Base-by-base conservation (phyloP, 2,329 filamentous ascomycete species). In the Nothopassalora personata region DNA sequence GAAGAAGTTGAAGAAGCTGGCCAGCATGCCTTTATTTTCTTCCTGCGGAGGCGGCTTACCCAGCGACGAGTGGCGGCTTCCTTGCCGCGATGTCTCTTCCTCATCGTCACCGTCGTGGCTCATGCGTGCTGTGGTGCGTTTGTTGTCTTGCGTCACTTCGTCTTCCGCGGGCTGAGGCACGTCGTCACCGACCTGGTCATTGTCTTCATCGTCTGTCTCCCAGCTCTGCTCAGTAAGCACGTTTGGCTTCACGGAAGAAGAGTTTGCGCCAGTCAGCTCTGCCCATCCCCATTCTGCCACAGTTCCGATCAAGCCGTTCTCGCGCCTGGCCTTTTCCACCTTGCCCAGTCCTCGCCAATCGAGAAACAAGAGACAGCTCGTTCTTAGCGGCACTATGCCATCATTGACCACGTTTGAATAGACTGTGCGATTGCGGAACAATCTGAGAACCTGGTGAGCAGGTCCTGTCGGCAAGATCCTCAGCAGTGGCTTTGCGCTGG, bases 381-480 rank as follows among this genome's bases (percentile, higher is more conserved):
- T 99, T 23, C 94, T 86, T 34, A 99, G 77, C 2, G 94, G 94
- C 4, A 99, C 94, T 66, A 99, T 97, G 3, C 92, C 93, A 74
- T 97, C 93, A 70, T 97, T 97, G 66, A 97, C 93, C 11, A 97
- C 92, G 69, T 97, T 97, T 1, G 92, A 96, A 73, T 97, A 97
- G 1, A 97, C 81, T 0, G 94, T 97, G 15, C 93, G 83, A 72
- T 95, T 96, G 23, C 90, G 82, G 73, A 97, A 97, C 75, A 90
- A 91, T 71, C 88, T 87, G 45, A 97, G 76, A 1, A 92, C 93
- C 56, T 85, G 84, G 73, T 97, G 92, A 6, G 93, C 94, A 15
- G 93, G 92, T 0, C 93, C 93, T 7, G 90, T 96, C 0, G 94
- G 93, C 27, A 97, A 76, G 63, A 97, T 95, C 19, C 93, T 84